Evolutionary conservation across 345 rosid genomes (phyloP), one percentile per base, ranked within the genome.

Genomic region (Psidium friedrichsthalianum): DNA sequence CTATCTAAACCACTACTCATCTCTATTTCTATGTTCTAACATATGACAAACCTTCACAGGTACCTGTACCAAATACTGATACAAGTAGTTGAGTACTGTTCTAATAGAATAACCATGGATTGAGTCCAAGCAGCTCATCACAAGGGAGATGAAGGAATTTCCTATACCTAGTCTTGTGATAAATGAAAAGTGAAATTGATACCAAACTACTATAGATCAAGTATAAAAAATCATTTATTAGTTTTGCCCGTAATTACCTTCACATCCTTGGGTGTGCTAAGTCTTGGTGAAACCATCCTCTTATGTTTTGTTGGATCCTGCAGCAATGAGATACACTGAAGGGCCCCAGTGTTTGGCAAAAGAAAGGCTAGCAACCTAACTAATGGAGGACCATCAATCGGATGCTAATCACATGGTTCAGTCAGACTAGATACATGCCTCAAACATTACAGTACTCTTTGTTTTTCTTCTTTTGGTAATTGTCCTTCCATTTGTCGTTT

Each of bases 381-480:
- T 27, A 49, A 49, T 21, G 36, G 36, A 9, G 25, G 15, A 7
- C 78, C 20, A 12, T 59, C 14, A 49, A 44, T 27, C 32, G 56
- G 57, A 52, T 32, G 29, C 20, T n/a, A 64, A 61, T 56, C 16
- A 47, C 6, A 81, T 74, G 64, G 59, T 57, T 55, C 36, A 12
- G 74, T n/a, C n/a, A 64, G 13, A 74, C 22, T 40, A 53, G 86
- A 83, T 82, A 61, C 86, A 82, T 89, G 94, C 98, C 96, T 95
- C 98, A 88, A 94, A 94, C 95, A 95, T 90, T 86, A 91, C 93
- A 7, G 96, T 89, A 87, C 93, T 91, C 86, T 74, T 93, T 55
- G 95, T 92, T 88, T 92, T 96, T 89, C 92, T 95, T 69, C 94
- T 92, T 88, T 94, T 95, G 55, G 95, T 91, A 74, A 92, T 85